Conservation (phyloP, 2,329 filamentous ascomycete species). For the Sclerotinia minor region DNA sequence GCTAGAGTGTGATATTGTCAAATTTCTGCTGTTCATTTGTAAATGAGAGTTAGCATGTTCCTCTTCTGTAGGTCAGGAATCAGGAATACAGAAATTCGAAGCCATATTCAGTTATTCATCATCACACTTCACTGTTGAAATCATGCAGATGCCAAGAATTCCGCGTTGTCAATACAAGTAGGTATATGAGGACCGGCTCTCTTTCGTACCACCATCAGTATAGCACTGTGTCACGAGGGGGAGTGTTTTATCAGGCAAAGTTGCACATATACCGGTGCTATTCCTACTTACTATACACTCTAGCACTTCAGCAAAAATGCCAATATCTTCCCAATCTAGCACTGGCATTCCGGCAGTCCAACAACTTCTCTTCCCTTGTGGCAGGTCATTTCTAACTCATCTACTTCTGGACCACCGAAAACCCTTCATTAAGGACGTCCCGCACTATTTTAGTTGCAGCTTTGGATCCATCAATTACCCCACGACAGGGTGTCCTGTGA, state of each 20-base stretch:
- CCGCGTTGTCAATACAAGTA: neutral
- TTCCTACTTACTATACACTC: neutral
- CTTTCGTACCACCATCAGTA: neutral
- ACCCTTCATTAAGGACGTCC: slow-evolving; percentile 28
- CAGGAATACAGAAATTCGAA: neutral
- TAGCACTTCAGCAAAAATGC: neutral
- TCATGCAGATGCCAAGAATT: slow-evolving; percentile 17
- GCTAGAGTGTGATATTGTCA: neutral
- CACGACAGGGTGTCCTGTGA: neutral
- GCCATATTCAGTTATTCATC: neutral
- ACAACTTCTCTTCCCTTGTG: slow-evolving; percentile 11
- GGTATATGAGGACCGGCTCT: neutral
- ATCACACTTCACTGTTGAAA: neutral
- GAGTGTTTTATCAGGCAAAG: neutral
- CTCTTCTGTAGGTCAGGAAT: slow-evolving; percentile 3
- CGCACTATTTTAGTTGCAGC: slow-evolving; percentile 44
- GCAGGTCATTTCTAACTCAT: slow-evolving; percentile 53
- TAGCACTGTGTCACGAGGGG: neutral
- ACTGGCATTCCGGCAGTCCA: slow-evolving; percentile 1
- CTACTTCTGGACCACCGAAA: slow-evolving; percentile 44
- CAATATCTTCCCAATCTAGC: neutral
- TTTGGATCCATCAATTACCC: slow-evolving; percentile 39
- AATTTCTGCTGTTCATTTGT: slow-evolving; percentile 3
- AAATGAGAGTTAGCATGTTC: neutral
- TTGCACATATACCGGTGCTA: neutral